A percentile compares a stretch with the other conserved stretches of the same genome.
Evolutionary conservation across 108 stramenopile genomes (phyloP).

Genomic region (Skeletonema costatum): DNA sequence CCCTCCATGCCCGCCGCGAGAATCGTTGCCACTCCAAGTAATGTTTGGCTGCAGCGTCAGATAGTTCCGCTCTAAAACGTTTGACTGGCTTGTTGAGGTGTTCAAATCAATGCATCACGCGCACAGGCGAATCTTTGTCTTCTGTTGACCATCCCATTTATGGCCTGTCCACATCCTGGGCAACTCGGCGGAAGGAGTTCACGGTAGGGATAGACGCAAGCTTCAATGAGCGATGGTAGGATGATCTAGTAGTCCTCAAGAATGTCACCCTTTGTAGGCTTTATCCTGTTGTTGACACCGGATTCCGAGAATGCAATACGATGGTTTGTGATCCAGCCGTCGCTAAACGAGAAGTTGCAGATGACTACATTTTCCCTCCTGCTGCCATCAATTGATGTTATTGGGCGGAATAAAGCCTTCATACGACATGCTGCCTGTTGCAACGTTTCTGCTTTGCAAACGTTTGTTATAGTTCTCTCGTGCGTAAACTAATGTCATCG

Average conservation of each 20-base stretch:
- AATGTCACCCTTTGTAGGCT: conserved; percentile 65
- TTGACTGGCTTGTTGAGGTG: conserved; percentile 52
- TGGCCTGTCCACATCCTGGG: conserved; percentile 88
- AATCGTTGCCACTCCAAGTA: conserved; percentile 75
- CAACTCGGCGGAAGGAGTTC: conserved; percentile 80
- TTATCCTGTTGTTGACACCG: conserved; percentile 13
- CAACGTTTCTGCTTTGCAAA: conserved; percentile 61
- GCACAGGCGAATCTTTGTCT: conserved; percentile 75
- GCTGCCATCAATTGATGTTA: conserved; percentile 55
- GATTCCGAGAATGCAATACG: conserved; percentile 48
- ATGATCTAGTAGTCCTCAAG: conserved; percentile 77
- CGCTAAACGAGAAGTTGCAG: conserved; percentile 73
- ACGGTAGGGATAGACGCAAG: conserved; percentile 69
- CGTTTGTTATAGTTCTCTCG: conserved; percentile 75
- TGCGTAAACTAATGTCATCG: conserved; percentile 70
- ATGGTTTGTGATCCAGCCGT: conserved; percentile 20
- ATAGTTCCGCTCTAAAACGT: conserved; percentile 80
- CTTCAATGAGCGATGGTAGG: conserved; percentile 71
- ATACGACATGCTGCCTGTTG: conserved; percentile 43
- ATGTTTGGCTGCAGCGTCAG: conserved; percentile 70
- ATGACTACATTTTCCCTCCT: conserved; percentile 79
- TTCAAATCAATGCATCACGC: conserved; percentile 62
- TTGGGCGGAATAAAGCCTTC: conserved; percentile 78
- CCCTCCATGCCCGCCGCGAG: conserved; percentile 72
- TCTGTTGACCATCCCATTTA: conserved; percentile 70